Conservation (phyloP, 2,329 filamentous ascomycete species). For the Xylaria sp. region DNA sequence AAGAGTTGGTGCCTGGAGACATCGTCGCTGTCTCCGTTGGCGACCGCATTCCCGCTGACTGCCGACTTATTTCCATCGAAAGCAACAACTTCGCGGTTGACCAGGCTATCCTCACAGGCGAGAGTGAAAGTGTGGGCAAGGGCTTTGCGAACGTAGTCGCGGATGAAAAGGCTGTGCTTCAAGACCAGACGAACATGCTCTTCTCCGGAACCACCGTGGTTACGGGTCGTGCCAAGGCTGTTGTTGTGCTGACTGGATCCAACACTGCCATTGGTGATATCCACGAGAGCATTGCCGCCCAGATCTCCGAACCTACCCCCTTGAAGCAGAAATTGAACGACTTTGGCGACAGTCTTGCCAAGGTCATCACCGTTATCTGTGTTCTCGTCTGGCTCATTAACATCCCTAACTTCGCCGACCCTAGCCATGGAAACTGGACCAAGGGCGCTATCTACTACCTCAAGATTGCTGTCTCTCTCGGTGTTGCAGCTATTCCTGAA, state of each 20-base stretch:
- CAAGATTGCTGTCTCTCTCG: constrained; percentile 97
- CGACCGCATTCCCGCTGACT: constrained; percentile 91
- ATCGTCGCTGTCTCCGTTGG: constrained; percentile 83
- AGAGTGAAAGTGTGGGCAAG: constrained; percentile 95
- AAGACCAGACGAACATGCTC: constrained; percentile 96
- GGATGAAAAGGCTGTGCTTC: constrained; percentile 84
- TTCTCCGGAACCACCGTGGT: constrained; percentile 98
- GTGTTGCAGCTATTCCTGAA: constrained; percentile 95
- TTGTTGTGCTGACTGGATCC: constrained; percentile 84
- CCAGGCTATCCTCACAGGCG: constrained; percentile 93
- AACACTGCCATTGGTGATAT: constrained; percentile 97
- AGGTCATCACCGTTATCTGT: constrained; percentile 97
- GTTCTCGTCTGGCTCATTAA: constrained; percentile 98
- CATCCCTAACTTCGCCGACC: constrained; percentile 93
- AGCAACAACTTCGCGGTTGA: constrained; percentile 98
- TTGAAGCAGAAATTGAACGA: constrained; percentile 98
- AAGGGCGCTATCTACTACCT: constrained; percentile 99
- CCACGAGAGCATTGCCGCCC: constrained; percentile 95
- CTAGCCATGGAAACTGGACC: constrained; percentile 84
- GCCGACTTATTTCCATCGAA: constrained; percentile 79
- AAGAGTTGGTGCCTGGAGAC: constrained; percentile 92
- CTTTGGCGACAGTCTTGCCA: constrained; percentile 91
- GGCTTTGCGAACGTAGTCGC: constrained; percentile 60
- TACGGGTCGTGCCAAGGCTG: constrained; percentile 82
- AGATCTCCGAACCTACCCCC: constrained; percentile 95